Base-by-base conservation (phyloP, 2,329 filamentous ascomycete genomes). In the Penicillium olsonii region DNA sequence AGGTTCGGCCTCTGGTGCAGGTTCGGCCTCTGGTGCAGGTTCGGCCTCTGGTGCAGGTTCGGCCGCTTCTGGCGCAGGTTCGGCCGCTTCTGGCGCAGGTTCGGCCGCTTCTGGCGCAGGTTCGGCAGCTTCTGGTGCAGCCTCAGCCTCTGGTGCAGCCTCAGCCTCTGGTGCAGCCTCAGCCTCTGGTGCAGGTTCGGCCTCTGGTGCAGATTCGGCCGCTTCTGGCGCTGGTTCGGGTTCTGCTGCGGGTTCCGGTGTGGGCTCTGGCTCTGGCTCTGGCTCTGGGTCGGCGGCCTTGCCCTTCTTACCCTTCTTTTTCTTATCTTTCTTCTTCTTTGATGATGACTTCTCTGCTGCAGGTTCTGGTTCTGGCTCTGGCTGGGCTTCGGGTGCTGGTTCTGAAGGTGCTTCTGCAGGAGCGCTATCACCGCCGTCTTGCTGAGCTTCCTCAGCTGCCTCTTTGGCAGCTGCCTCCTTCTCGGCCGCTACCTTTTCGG, bases 401-500 rank as follows among this genome's bases (percentile, higher is more conserved):
- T 52, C 52, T 34, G 46, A 29, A 37, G 40, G 38, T 37, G 37
- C 15, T n/a, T 57, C 54, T 11, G 29, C 12, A n/a, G 26, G 10
- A 29, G 26, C 26, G 26, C 26, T 12, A 11, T 29, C 26, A 9
- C 26, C 26, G 26, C 26, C 31, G 5, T 34, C 31, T 15, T n/a
- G 31, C 45, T 42, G 10, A 26, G 15, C 8, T 54, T 46, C 65
- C 40, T 70, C 65, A 12, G 58, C 66, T 20, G 62, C 68, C 54
- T 66, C 59, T 45, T 57, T 59, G 22, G 66, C 66, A 12, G 60
- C 62, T 22, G 56, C 68, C 53, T 61, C 67, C 41, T 70, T 70
- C 45, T 69, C 67, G 5, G 62, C 63, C 33, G 67, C 65, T 46
- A 70, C 61, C 45, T 62, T 55, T 33, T 67, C 67, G 31, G 51